Conservation (phyloP, 345 rosid genomes). For the Euphorbia pulcherrima region DNA sequence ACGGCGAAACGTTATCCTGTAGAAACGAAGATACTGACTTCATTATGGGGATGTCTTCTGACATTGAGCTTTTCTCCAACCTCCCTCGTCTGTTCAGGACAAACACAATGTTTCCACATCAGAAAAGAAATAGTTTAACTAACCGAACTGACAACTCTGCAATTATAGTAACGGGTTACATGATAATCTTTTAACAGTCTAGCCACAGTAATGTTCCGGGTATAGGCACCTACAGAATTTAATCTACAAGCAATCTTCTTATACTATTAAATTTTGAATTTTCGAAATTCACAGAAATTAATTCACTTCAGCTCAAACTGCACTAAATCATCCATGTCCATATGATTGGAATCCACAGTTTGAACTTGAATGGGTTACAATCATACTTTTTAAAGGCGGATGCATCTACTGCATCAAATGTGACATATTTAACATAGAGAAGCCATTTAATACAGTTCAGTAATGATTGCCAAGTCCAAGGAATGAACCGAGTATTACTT, state of each 20-base stretch:
- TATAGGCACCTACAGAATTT: neutral
- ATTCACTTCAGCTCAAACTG: neutral
- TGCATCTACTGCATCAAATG: neutral
- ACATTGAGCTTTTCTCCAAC: constrained; percentile 57
- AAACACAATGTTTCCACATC: neutral
- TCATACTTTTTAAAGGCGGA: neutral
- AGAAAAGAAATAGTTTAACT: neutral
- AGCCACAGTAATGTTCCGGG: neutral
- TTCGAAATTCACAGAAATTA: neutral
- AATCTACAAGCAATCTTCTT: neutral
- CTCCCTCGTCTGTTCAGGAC: constrained; percentile 56
- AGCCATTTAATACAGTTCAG: neutral
- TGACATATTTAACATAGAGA: neutral
- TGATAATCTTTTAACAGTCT: neutral
- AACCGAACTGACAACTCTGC: neutral
- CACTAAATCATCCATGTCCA: neutral
- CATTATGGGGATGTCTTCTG: constrained; percentile 49
- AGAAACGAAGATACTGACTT: constrained; percentile 64
- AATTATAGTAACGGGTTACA: neutral
- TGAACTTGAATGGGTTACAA: neutral
- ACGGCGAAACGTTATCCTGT: constrained; percentile 58
- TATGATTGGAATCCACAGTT: neutral
- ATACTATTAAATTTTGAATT: neutral
- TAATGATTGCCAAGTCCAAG: neutral
- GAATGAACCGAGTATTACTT: neutral